Evolutionary conservation across 1,139 yeast species (phyloP).

Genomic region (Lodderomyces oxycetoniae): DNA sequence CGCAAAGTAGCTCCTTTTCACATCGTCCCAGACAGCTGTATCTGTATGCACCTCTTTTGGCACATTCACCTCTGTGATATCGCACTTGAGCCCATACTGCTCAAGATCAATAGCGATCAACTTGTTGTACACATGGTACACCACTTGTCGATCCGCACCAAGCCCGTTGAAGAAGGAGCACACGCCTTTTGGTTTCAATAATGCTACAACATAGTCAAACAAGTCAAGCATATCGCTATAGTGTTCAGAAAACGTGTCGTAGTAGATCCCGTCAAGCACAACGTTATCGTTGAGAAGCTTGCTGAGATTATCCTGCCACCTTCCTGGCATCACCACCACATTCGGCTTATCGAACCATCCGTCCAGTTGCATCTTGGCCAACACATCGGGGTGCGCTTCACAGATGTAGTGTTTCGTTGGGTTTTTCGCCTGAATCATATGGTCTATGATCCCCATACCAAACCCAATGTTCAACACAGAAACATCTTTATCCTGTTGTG

Average conservation of each 20-base stretch:
- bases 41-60: conserved; percentile 24
- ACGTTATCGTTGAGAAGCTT: conserved; percentile 56
- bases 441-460: conserved; percentile 94
- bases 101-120: conserved; percentile 76
- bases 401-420: conserved; percentile 81
- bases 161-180: conserved; percentile 92
- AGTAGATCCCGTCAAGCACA: conserved; percentile 85
- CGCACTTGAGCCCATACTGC: conserved; percentile 69
- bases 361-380: conserved; percentile 57
- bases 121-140: conserved; percentile 83
- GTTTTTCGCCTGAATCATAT: conserved; percentile 53
- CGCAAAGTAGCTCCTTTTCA: conserved; percentile 71
- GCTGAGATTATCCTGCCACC: conserved; percentile 85
- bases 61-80: conserved; percentile 45
- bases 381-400: conserved; percentile 93
- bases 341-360: conserved; percentile 82
- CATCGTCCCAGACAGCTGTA: conserved; percentile 61
- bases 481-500: conserved; percentile 35
- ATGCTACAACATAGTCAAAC: conserved; percentile 76
- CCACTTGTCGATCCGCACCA: conserved; percentile 89
- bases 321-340: conserved; percentile 74
- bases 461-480: conserved; percentile 80
- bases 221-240: conserved; percentile 79
- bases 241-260: conserved; percentile 91
- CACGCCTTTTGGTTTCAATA: conserved; percentile 72